Conservation (phyloP, 805 yeast genomes). For the Jamesozyma jinghongensis region DNA sequence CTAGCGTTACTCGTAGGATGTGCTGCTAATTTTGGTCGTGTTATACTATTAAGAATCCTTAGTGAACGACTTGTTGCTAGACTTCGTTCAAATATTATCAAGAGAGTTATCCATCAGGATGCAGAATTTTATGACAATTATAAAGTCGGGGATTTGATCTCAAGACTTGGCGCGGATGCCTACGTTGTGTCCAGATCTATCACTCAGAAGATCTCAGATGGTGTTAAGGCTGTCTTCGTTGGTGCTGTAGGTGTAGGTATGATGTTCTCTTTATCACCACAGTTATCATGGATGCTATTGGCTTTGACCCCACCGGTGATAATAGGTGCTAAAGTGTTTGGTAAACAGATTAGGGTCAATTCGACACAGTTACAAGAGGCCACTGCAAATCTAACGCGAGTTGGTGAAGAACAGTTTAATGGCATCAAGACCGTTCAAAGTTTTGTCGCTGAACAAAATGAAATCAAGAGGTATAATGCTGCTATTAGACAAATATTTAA, state of each 20-base stretch:
- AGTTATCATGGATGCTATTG: conserved; percentile 71
- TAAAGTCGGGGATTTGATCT: conserved; percentile 87
- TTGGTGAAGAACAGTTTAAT: conserved; percentile 83
- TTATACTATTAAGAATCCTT: conserved; percentile 41
- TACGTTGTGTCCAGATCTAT: conserved; percentile 81
- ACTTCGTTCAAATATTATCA: conserved; percentile 66
- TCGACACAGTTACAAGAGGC: conserved; percentile 78
- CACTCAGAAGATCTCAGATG: conserved; percentile 88
- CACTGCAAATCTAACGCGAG: conserved; percentile 78
- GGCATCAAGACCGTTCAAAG: conserved; percentile 86
- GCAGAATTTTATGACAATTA: conserved; percentile 91
- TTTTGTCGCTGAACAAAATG: conserved; percentile 79
- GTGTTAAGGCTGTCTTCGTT: conserved; percentile 69
- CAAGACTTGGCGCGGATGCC: conserved; percentile 83
- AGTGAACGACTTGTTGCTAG: conserved; percentile 87
- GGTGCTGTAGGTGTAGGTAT: conserved; percentile 80
- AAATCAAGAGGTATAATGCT: conserved; percentile 63
- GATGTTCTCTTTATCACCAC: conserved; percentile 82
- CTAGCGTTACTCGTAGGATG: conserved; percentile 57
- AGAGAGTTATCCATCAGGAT: conserved; percentile 75
- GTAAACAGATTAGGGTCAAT: conserved; percentile 65
- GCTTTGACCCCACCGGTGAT: conserved; percentile 75
- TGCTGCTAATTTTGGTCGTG: conserved; percentile 63
- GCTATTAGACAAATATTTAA: conserved; percentile 59
- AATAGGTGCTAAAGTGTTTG: conserved; percentile 70